Percentiles rank a stretch among this genome's conserved stretches.
Conservation (phyloP, 2,329 filamentous ascomycete species). For the Aspergillus ibericus region DNA sequence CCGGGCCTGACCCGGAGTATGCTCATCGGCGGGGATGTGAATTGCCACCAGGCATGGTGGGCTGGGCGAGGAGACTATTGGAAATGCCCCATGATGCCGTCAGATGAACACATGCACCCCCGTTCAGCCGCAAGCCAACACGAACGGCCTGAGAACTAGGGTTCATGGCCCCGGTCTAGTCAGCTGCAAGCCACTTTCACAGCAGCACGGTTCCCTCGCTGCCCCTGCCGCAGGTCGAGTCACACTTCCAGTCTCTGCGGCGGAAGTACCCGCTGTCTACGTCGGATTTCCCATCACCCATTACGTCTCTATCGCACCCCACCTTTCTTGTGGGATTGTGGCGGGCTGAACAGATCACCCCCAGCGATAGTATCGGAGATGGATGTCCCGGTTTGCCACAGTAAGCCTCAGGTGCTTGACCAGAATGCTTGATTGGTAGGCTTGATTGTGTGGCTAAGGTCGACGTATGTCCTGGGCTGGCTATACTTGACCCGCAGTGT, state of each 20-base stretch:
- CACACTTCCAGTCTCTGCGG: background rate
- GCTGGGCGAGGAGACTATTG: background rate
- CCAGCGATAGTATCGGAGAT: background rate
- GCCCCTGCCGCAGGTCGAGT: background rate
- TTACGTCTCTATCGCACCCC: too few relatives aligned
- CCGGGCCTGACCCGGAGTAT: too few relatives aligned
- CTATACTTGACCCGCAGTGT: too few relatives aligned
- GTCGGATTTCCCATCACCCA: too few relatives aligned
- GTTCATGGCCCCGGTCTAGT: background rate
- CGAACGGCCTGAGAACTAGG: background rate
- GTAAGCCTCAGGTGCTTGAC: background rate
- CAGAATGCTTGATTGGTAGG: background rate
- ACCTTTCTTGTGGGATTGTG: too few relatives aligned
- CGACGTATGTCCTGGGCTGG: too few relatives aligned
- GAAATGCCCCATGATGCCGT: constrained; percentile 3
- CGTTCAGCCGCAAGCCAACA: background rate
- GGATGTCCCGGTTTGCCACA: background rate
- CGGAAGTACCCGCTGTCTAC: too few relatives aligned
- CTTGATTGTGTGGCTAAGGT: background rate
- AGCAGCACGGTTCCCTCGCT: background rate
- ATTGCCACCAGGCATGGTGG: background rate
- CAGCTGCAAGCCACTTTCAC: background rate
- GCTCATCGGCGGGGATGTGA: background rate
- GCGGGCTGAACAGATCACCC: background rate
- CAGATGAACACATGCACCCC: background rate